Base-by-base conservation (phyloP, 306 rosid genomes). In the Alnus glutinosa region DNA sequence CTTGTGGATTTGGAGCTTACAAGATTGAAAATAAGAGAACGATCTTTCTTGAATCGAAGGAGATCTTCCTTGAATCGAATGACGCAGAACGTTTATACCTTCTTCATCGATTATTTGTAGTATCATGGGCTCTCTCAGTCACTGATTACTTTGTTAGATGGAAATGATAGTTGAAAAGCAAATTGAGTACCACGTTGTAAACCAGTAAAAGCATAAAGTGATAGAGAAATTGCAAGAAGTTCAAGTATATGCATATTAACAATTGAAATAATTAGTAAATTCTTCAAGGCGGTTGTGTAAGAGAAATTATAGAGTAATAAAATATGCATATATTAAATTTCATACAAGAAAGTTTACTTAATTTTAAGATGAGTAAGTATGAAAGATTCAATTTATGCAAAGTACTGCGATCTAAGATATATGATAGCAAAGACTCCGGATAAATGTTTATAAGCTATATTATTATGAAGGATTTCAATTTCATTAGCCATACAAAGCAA, bases 11-110 rank as follows among this genome's bases (percentile, higher is more conserved):
- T 46, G 76, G 85, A 73, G 79, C 97, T 94, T 85, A 94, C 97
- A 92, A 72, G 88, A 94, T 70, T 76, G 98, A 94, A 89, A 94
- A 94, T 51, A 90, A 92, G 75, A 94, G 86, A 55, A 95, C 97
- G 5, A 90, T 88, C 87, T 90, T 92, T 89, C 97, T 86, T 70
- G 98, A 94, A 82, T 90, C 92, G 51, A 94, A 85, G 14, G 94
- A 94, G 80, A 89, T 87, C 85, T 92, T 92, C 88, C 97, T 86
- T 70, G 98, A 94, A 82, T 90, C 92, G 52, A 94, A 85, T n/a
- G 94, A 94, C 78, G 97, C 86, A 61, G 87, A 75, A 52, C 97
- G 92, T 85, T 88, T 90, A 79, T 86, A 92, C 89, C 89, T 89
- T 86, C 96, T 90, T 90, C 93, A 90, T 72, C 82, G 87, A 87